A percentile compares a stretch with the other conserved stretches of the same genome.
These are phyloP conservation scores for Pseudohyphozyma bogoriensis DNA, from an alignment of 768 basidiomycete genomes.

Conservation along the genomic window DNA sequence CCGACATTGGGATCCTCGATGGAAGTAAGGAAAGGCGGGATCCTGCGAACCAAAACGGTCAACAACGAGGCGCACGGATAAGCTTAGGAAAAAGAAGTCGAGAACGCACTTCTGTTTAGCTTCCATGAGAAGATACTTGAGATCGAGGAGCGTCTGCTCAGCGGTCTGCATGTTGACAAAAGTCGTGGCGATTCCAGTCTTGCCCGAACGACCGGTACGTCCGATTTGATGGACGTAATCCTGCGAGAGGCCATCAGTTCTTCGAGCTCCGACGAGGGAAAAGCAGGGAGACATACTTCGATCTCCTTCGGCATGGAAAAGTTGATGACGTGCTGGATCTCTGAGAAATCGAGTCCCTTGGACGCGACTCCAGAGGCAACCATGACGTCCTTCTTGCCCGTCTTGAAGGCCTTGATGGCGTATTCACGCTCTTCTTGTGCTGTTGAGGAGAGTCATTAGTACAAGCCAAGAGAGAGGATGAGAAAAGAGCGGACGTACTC, in stretches of 20 bases:
- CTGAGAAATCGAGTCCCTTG: constrained; percentile 96
- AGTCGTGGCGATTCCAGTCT: constrained; percentile 96
- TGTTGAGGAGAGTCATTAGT: constrained; percentile 36
- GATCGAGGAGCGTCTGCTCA: constrained; percentile 89
- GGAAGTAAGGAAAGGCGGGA: constrained; percentile 79
- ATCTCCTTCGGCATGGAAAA: constrained; percentile 99
- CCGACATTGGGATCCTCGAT: constrained; percentile 82
- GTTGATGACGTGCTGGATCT: constrained; percentile 98
- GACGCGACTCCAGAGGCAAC: constrained; percentile 96
- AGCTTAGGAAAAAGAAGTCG: not conserved
- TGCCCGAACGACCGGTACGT: constrained; percentile 91
- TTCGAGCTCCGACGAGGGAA: too few relatives aligned
- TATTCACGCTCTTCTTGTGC: constrained; percentile 98
- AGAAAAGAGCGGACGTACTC: constrained; percentile 46
- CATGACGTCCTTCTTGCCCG: constrained; percentile 97
- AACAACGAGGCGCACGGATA: not conserved
- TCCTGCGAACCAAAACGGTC: constrained; percentile 45
- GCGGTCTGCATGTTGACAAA: constrained; percentile 97
- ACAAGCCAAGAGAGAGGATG: not conserved
- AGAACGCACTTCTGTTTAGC: constrained; percentile 81
- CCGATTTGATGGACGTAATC: constrained; percentile 99
- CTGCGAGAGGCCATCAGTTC: constrained; percentile 8
- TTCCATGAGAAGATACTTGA: constrained; percentile 93
- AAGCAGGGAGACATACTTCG: constrained; percentile 42
- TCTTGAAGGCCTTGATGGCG: constrained; percentile 95